phyloP scores from a whole-genome alignment of 2,329 filamentous ascomycete genomes.

The Dactylella cylindrospora region DNA sequence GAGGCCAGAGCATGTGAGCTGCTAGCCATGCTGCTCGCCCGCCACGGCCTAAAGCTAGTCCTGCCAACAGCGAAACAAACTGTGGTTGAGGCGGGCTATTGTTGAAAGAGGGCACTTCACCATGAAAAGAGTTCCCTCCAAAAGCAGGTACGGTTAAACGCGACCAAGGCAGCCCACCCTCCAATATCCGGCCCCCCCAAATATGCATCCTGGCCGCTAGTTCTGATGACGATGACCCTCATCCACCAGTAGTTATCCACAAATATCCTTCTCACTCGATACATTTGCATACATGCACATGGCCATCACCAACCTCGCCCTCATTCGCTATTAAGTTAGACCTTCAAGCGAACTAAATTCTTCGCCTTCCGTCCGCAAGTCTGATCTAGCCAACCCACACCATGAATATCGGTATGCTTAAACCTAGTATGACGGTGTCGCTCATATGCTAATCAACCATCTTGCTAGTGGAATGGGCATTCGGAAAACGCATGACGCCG shows the following conservation, averaged over 20 bases:
- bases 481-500: slow-evolving; percentile 98
- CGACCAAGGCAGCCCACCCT: slow-evolving; percentile 12
- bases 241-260: neutral
- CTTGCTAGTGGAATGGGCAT: slow-evolving; percentile 84
- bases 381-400: neutral
- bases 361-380: slow-evolving; percentile 1
- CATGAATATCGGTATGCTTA: slow-evolving; percentile 36
- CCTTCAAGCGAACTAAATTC: too few species aligned
- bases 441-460: slow-evolving; percentile 16
- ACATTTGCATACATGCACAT: neutral
- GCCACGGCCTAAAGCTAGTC: too few species aligned
- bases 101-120: too few species aligned
- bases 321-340: slow-evolving; percentile 9
- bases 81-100: too few species aligned
- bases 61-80: too few species aligned
- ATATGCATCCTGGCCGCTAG: too few species aligned
- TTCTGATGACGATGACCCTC: slow-evolving; percentile 37
- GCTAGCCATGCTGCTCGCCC: too few species aligned
- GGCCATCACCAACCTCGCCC: neutral
- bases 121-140: too few species aligned
- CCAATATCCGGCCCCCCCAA: too few species aligned
- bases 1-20: too few species aligned
- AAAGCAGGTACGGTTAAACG: too few species aligned
- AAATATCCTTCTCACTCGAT: neutral
- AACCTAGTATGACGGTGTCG: neutral